Conservation (phyloP, 2,329 filamentous ascomycete species). For the Lecanoromycetidae sp. region DNA sequence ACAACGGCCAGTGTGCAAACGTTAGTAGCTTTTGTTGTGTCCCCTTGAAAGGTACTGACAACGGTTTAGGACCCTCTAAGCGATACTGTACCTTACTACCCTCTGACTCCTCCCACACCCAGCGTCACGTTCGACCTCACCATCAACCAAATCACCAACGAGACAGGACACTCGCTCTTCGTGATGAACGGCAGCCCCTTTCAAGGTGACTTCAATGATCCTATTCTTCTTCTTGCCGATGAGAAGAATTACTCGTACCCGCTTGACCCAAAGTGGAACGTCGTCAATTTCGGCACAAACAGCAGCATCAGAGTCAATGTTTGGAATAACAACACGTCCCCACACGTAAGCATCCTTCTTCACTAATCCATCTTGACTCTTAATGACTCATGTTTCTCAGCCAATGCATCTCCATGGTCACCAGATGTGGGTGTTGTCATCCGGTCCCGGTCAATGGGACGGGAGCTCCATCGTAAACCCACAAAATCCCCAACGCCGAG, state of each 20-base stretch:
- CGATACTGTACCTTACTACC: slow-evolving; percentile 16
- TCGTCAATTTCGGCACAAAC: slow-evolving; percentile 29
- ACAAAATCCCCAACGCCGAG: slow-evolving; percentile 27
- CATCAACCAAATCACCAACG: slow-evolving; percentile 18
- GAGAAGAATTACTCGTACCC: slow-evolving; percentile 25
- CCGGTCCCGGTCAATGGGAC: slow-evolving; percentile 31
- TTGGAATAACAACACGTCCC: slow-evolving; percentile 25
- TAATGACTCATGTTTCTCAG: slow-evolving; percentile 33
- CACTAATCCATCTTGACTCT: no score
- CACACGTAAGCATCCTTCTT: no score
- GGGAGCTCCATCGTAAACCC: slow-evolving; percentile 29
- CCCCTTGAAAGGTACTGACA: no score
- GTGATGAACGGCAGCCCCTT: slow-evolving; percentile 23
- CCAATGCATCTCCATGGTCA: slow-evolving; percentile 40
- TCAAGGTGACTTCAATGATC: slow-evolving; percentile 29
- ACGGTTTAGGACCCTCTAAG: slow-evolving; percentile 26
- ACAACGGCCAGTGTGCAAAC: no score
- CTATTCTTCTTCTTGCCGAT: slow-evolving; percentile 27
- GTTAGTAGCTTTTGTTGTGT: no score
- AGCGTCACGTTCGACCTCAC: slow-evolving; percentile 11
- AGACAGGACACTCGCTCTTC: slow-evolving; percentile 21
- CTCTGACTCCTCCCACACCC: slow-evolving; percentile 12
- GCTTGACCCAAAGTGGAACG: slow-evolving; percentile 23
- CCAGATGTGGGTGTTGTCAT: slow-evolving; percentile 33
- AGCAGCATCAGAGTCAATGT: slow-evolving; percentile 28